Evolutionary conservation across 2,329 filamentous ascomycete genomes (phyloP), one percentile per base, ranked within the genome.

Genomic region (Fusarium pseudonygamai): DNA sequence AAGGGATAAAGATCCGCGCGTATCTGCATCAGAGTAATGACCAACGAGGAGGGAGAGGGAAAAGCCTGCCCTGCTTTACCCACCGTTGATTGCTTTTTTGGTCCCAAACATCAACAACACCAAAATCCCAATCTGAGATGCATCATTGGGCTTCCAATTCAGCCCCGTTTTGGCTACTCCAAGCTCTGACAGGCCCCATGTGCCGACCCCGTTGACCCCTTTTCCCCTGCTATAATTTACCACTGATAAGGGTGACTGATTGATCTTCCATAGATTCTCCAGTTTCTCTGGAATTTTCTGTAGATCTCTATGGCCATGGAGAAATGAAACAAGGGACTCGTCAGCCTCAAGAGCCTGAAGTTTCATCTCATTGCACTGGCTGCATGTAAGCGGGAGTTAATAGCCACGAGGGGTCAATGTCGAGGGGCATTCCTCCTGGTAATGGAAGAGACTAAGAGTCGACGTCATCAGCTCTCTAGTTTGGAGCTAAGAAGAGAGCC

Each of bases 301-400:
- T 71, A 72, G 75, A 76, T 77, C 71, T 64, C 28, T 57, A 59
- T 59, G 34, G 64, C 60, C 61, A 64, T 72, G 58, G 28, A 60
- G 64, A 39, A 74, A 68, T 73, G 75, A 78, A 78, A 78, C 76
- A 77, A 63, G 71, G 71, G 65, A 64, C 71, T 78, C 73, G 76
- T 78, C 76, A 78, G 71, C 75, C 46, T 52, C 26, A 52, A 37
- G 71, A 78, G 71, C 75, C 46, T 52, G 30, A 52, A 37, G 71
- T 74, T 65, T 65, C 73, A 70, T 66, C 36, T 61, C 58, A 67
- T 36, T 26, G n/a, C 18, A 22, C n/a, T 20, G 30, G 14, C 30
- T 36, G n/a, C 10, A 26, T 50, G 49, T 62, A 56, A 63, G 52
- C 50, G 53, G 67, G 40, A 73, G 60, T 37, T 59, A 64, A 59